Evolutionary conservation across 1,139 yeast species (phyloP), one percentile per base, ranked within the genome.

Genomic region (Magnusiomyces sp.): DNA sequence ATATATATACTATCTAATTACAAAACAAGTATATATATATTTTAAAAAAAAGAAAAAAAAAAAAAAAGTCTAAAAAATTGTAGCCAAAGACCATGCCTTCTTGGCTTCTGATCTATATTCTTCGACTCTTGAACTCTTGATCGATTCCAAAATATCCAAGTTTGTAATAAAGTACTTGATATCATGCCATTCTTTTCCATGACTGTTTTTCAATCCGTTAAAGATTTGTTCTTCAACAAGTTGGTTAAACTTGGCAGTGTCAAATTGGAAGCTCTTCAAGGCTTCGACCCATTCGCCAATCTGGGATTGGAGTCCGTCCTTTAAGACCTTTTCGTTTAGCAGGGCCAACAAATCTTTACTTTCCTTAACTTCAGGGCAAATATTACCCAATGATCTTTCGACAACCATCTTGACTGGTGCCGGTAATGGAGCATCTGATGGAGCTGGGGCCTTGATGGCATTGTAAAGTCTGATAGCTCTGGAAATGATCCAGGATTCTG

Each of bases 361-460:
- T 31, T 62, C 54, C 39, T 63, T 59, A 20, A 66, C 66, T 6
- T 53, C 58, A 7, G 59, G 47, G 16, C 58, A 62, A n/a, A 62
- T 55, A 3, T 59, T 54, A 2, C 67, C 63, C 36, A 66, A 58
- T 46, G 63, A 50, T 53, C 61, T 64, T 44, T 59, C 53, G 44
- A 62, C 68, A 49, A 66, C 56, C n/a, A 57, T 48, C 40, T 63
- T 60, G 44, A 67, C 68, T 7, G 62, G 60, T n/a, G 42, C 29
- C 14, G 31, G 42, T 14, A 23, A 14, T 2, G 69, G 66, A 3
- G 55, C 51, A 19, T 52, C 43, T 2, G 59, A 59, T n/a, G 56
- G 48, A 10, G 39, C 47, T 40, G 58, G 65, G 23, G 49, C 42
- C 42, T 61, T 64, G 39, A 67, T 53, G 9, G 58, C 54, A 42